Conservation (phyloP, 345 rosid species). For the Clarkia xantiana region DNA sequence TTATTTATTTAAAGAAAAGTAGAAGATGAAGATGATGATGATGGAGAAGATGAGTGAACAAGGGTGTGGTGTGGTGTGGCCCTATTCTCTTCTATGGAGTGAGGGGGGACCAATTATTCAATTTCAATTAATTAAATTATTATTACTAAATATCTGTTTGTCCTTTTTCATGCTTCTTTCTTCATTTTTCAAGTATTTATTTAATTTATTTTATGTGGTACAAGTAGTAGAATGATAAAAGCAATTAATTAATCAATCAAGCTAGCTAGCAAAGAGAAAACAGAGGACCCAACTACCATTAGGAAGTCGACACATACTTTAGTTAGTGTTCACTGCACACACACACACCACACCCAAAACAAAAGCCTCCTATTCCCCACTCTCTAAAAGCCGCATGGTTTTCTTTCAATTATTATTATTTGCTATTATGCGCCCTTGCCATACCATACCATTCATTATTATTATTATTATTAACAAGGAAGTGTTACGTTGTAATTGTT, state of each 20-base stretch:
- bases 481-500: too few relatives aligned
- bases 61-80: conserved; percentile 8
- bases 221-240: conserved; percentile 38
- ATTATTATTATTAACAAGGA: too few relatives aligned
- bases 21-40: conserved; percentile 23
- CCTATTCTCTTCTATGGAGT: conserved; percentile 6
- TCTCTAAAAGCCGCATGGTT: too few relatives aligned
- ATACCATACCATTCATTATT: too few relatives aligned
- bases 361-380: too few relatives aligned
- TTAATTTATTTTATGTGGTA: conserved; percentile 6
- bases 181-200: conserved; percentile 1
- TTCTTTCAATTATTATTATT: too few relatives aligned
- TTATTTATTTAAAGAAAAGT: not conserved
- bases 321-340: conserved; percentile 2
- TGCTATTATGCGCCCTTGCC: too few relatives aligned
- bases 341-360: too few relatives aligned
- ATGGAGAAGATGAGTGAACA: not conserved
- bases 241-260: conserved; percentile 44
- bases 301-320: conserved; percentile 17
- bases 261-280: conserved; percentile 19
- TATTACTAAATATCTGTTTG: conserved; percentile 35
- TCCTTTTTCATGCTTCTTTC: conserved; percentile 15
- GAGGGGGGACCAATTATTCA: too few relatives aligned
- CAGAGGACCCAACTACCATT: conserved; percentile 33
- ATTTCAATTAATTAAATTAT: conserved; percentile 1